Conservation (phyloP, 2,329 filamentous ascomycete species). For the Ophiocordyceps camponoti-saundersi region DNA sequence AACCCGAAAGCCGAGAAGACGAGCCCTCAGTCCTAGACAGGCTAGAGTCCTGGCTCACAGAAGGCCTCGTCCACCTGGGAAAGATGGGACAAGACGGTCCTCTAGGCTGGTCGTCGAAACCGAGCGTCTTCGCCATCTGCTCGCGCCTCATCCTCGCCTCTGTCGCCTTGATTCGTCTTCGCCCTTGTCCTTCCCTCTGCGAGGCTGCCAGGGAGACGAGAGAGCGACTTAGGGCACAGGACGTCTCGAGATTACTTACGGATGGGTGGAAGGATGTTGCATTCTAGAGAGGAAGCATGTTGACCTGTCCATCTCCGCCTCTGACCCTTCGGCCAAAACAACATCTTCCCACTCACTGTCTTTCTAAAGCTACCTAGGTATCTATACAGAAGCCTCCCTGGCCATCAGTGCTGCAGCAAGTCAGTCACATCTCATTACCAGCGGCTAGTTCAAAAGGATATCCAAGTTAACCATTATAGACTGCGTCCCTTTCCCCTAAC, state of each 20-base stretch:
- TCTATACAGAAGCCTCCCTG: too few relatives aligned
- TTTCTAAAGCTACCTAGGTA: too few relatives aligned
- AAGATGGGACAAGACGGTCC: constrained; percentile 37
- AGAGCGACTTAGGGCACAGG: neutral
- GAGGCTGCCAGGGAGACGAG: constrained; percentile 2
- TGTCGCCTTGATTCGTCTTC: constrained; percentile 13
- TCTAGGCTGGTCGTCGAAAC: constrained; percentile 55
- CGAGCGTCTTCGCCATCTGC: constrained; percentile 48
- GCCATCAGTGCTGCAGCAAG: too few relatives aligned
- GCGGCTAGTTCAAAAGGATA: neutral
- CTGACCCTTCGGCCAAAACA: too few relatives aligned
- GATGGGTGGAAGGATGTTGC: constrained; percentile 3
- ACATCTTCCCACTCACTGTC: too few relatives aligned
- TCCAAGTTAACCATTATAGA: neutral
- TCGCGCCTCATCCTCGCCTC: constrained; percentile 26
- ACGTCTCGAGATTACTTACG: constrained; percentile 13
- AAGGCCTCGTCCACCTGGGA: constrained; percentile 28
- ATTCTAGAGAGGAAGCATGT: neutral
- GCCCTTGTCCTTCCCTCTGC: constrained; percentile 1
- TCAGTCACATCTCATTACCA: too few relatives aligned
- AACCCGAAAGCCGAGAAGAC: constrained; percentile 5
- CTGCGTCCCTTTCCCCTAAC: neutral
- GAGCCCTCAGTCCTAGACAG: constrained; percentile 8
- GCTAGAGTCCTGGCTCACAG: constrained; percentile 28
- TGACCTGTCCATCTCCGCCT: too few relatives aligned